phyloP scores from a whole-genome alignment of 768 basidiomycete species.

The Lactifluus volemus region DNA sequence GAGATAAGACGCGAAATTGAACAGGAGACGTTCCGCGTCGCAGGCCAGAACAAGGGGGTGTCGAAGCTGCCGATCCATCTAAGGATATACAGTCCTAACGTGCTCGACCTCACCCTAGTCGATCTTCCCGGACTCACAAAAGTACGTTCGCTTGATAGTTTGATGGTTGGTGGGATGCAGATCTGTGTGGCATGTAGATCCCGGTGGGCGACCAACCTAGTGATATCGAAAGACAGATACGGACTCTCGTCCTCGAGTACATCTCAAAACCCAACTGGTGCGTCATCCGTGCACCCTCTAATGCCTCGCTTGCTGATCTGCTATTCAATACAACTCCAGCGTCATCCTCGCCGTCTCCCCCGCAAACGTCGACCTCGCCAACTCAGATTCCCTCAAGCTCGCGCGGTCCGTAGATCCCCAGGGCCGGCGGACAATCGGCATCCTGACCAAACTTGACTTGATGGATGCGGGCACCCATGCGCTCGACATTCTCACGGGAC shows the following conservation, averaged over 20 bases:
- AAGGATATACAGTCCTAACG: slow-evolving; percentile 91
- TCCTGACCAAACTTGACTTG: slow-evolving; percentile 93
- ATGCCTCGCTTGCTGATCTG: neutral
- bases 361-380: slow-evolving; percentile 97
- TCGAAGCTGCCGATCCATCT: slow-evolving; percentile 94
- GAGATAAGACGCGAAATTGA: slow-evolving; percentile 97
- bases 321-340: slow-evolving; percentile 30
- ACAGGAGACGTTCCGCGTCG: slow-evolving; percentile 93
- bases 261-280: slow-evolving; percentile 96
- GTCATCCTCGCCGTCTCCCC: slow-evolving; percentile 96
- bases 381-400: slow-evolving; percentile 95
- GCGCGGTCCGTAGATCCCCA: slow-evolving; percentile 94
- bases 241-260: slow-evolving; percentile 89
- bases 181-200: slow-evolving; percentile 41
- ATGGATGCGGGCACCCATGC: slow-evolving; percentile 99
- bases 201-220: slow-evolving; percentile 96
- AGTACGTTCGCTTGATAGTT: slow-evolving; percentile 34
- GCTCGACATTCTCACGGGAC: slow-evolving; percentile 88
- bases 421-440: slow-evolving; percentile 92
- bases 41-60: slow-evolving; percentile 98
- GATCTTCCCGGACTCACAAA: slow-evolving; percentile 97
- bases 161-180: neutral
- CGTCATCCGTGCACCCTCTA: slow-evolving; percentile 16
- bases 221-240: slow-evolving; percentile 95
- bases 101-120: slow-evolving; percentile 91